Base-by-base conservation (phyloP, 2,329 filamentous ascomycete species). In the Sporothrix pseudoabietina region DNA sequence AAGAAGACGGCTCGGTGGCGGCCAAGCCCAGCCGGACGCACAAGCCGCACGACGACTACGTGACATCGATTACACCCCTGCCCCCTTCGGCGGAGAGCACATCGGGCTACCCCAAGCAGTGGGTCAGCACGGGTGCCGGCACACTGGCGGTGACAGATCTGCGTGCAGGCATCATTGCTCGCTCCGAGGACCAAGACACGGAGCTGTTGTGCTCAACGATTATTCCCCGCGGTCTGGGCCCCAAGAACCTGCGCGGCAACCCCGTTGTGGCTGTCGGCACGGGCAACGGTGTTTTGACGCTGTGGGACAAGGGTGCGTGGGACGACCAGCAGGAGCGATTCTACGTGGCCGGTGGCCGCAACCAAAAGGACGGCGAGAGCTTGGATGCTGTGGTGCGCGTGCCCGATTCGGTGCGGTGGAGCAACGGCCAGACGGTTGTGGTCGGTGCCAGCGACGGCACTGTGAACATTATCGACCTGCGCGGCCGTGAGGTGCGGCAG, bases 281-380 rank as follows among this genome's bases (percentile, higher is more conserved):
- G 35, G 91, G 89, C 22, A 91, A 89, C 57, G 96, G 96, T 3
- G 89, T 98, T 1, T 81, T 98, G 75, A 98, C 94, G 4, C 84
- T 98, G 7, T 99, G 96, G 94, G 95, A 99, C 81, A 92, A 91
- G 77, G 95, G 95, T 0, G 89, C 92, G 0, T 98, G 96, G 95
- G 94, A 97, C 79, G 95, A 98, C 80, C 94, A 97, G 80, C 93
- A 97, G 77, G 94, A 97, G 82, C 88, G 94, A 71, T 92, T 98
- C 78, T 89, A 92, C 68, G 89, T 98, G 9, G 90, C 94, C 76
- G 82, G 85, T 10, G 87, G 85, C 22, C 86, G 83, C 63, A 32
- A 49, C 14, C 71, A 65, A 44, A 76, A 73, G 71, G 91, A 89
- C 9, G 93, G 89, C 61, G 94, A 97, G 80, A 93, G 92, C 74